Evolutionary conservation across 1,284 basidiomycete species (phyloP).

Genomic region (Trichosporon sp.): DNA sequence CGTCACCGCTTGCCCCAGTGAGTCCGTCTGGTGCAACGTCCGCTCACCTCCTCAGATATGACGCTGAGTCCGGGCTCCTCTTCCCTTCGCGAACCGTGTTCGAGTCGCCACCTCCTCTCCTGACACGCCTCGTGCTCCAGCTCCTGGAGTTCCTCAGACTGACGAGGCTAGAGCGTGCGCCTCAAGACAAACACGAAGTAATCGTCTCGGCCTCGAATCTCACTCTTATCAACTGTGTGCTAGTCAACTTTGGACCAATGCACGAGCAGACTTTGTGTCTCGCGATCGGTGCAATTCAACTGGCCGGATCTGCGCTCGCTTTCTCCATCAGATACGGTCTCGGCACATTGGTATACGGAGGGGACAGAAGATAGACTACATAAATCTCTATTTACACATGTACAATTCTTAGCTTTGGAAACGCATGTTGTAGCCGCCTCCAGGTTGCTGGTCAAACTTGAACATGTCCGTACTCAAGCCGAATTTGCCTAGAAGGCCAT

Average conservation of each 20-base stretch:
- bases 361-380: conserved; percentile 61
- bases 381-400: conserved; percentile 1
- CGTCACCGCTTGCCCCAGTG: conserved; percentile 86
- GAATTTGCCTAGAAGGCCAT: conserved; percentile 82
- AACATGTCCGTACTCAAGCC: conserved; percentile 89
- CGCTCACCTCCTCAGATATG: conserved; percentile 54
- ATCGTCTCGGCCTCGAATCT: conserved; percentile 73
- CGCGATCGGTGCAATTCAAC: conserved; percentile 67
- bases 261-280: conserved; percentile 68
- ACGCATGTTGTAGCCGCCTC: conserved; percentile 90
- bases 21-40: conserved; percentile 20
- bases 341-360: conserved; percentile 79
- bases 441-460: conserved; percentile 83
- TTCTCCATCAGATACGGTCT: conserved; percentile 82
- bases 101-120: conserved; percentile 52
- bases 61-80: conserved; percentile 64
- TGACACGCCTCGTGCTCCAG: conserved; percentile 55
- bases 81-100: conserved; percentile 67
- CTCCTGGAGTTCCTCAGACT: conserved; percentile 60
- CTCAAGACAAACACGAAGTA: conserved; percentile 25
- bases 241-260: conserved; percentile 73
- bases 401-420: conserved; percentile 53
- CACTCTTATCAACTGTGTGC: conserved; percentile 77
- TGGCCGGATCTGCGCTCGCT: conserved; percentile 66
- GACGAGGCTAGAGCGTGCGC: conserved; percentile 60